Percentiles rank a stretch among this genome's conserved stretches.
phyloP scores from a whole-genome alignment of 441 rosid species.

The Dalechampia spathulata region DNA sequence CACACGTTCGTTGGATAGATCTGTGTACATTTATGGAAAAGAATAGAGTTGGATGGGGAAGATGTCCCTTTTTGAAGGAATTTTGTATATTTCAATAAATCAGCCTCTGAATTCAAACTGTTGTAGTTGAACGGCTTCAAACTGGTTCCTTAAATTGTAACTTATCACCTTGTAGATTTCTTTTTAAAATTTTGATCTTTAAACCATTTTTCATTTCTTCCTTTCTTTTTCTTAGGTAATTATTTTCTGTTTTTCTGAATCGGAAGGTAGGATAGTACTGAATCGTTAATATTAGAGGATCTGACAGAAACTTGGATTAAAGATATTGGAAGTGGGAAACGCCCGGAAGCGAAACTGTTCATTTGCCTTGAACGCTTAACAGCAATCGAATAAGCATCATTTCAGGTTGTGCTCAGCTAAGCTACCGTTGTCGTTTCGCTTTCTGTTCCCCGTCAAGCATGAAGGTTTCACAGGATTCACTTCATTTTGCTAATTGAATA shows the following conservation, averaged over 20 bases:
- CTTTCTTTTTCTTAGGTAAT: background rate
- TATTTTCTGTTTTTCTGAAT: background rate
- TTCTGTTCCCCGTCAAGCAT: background rate
- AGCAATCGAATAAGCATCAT: slow-evolving; percentile 3
- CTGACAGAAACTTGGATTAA: too few species aligned
- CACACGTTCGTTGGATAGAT: slow-evolving; percentile 35
- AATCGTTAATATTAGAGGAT: too few species aligned
- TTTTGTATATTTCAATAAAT: slow-evolving; percentile 56
- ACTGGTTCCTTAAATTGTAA: slow-evolving; percentile 26
- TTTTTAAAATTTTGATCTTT: slow-evolving; percentile 11
- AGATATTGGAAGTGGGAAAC: too few species aligned
- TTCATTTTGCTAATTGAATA: background rate
- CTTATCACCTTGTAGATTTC: slow-evolving; percentile 8
- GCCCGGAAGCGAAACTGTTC: too few species aligned
- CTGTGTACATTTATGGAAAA: slow-evolving; percentile 45
- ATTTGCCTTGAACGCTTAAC: background rate
- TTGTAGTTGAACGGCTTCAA: slow-evolving; percentile 20
- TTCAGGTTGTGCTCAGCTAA: background rate
- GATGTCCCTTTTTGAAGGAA: slow-evolving; percentile 15
- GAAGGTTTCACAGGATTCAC: background rate
- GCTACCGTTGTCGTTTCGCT: background rate
- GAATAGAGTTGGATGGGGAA: slow-evolving; percentile 29
- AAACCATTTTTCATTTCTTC: background rate
- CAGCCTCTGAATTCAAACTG: slow-evolving; percentile 15
- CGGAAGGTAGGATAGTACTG: background rate